Conservation (phyloP, 1,284 basidiomycete genomes). For the Veloporphyrellus conicus region DNA sequence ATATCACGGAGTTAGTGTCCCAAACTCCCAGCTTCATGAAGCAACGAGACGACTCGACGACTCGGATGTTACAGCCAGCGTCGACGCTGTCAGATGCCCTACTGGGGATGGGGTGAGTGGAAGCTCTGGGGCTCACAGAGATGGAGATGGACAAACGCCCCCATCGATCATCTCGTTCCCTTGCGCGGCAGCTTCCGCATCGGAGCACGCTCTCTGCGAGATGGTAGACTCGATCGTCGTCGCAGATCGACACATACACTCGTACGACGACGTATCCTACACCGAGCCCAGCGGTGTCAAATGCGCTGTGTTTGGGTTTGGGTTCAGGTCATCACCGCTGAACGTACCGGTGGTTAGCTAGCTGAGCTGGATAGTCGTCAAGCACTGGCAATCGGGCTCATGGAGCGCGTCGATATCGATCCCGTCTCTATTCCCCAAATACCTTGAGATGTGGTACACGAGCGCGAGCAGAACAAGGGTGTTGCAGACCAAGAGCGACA, state of each 20-base stretch:
- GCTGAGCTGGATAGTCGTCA: background rate
- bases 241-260: background rate
- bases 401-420: slow-evolving; percentile 3
- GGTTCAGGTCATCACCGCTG: background rate
- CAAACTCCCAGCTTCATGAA: background rate
- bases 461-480: slow-evolving; percentile 9
- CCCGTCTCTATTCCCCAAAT: background rate
- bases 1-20: no score
- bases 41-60: background rate
- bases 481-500: slow-evolving; percentile 15
- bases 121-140: no score
- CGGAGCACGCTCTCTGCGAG: background rate
- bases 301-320: background rate
- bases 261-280: background rate
- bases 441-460: slow-evolving; percentile 6
- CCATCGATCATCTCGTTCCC: background rate
- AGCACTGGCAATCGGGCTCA: background rate
- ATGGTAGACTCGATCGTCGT: background rate
- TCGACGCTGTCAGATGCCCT: background rate
- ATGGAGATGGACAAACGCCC: no score
- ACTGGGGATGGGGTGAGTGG: no score
- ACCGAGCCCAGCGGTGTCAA: no score
- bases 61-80: background rate
- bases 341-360: background rate
- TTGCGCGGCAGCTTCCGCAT: background rate